Conservation (phyloP, 805 yeast species). For the Wickerhamiella bombiphila region DNA sequence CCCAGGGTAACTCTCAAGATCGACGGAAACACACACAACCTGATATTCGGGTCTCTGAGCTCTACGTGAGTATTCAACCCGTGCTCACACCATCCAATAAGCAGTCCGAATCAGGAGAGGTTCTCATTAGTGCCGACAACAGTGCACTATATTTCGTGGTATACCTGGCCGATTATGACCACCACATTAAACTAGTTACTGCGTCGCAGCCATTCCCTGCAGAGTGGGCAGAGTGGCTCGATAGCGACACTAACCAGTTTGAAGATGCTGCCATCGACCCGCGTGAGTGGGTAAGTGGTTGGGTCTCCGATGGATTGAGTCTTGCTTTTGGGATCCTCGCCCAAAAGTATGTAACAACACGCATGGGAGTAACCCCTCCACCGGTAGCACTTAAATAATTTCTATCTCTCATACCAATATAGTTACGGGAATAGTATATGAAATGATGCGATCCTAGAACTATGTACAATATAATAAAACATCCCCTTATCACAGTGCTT, state of each 20-base stretch:
- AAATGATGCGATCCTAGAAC: too few species aligned
- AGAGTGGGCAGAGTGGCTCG: slow-evolving; percentile 91
- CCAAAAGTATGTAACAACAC: slow-evolving; percentile 74
- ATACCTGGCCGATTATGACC: slow-evolving; percentile 62
- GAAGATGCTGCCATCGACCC: slow-evolving; percentile 47
- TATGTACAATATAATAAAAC: too few species aligned
- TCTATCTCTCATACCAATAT: background rate
- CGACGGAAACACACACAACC: slow-evolving; percentile 10
- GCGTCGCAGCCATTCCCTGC: slow-evolving; percentile 83
- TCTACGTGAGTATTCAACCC: slow-evolving; percentile 61
- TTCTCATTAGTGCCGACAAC: slow-evolving; percentile 2
- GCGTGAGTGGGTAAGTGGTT: slow-evolving; percentile 65
- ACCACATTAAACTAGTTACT: slow-evolving; percentile 56
- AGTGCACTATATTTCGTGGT: slow-evolving; percentile 56
- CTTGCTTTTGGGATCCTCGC: slow-evolving; percentile 76
- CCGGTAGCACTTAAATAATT: too few species aligned
- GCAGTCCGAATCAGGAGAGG: slow-evolving; percentile 1
- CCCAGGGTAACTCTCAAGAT: background rate
- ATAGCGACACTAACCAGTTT: slow-evolving; percentile 25
- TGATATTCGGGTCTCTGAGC: slow-evolving; percentile 33
- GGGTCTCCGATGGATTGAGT: slow-evolving; percentile 68
- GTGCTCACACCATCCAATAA: slow-evolving; percentile 20
- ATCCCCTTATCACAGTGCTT: too few species aligned
- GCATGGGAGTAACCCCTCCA: slow-evolving; percentile 49
- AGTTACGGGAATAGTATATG: background rate